A percentile compares a stretch with the other conserved stretches of the same genome.
Evolutionary conservation across 202 grass and related monocot genomes (phyloP).

Genomic region (Dendrocalamus latiflorus): DNA sequence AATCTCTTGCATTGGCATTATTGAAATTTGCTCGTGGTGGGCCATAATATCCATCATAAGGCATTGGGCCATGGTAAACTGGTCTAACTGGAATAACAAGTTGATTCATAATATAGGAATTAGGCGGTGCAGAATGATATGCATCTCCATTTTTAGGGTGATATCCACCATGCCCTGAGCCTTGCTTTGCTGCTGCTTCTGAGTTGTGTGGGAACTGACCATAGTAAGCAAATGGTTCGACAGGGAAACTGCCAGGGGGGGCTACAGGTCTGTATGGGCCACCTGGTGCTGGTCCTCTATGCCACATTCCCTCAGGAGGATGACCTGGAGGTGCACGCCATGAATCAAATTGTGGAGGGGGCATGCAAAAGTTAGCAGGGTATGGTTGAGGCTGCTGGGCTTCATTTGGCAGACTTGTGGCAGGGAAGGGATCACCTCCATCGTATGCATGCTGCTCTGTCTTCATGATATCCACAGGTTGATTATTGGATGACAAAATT

Average conservation of each 20-base stretch:
- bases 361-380: slow-evolving; percentile 41
- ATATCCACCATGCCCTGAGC: slow-evolving; percentile 43
- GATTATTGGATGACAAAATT: slow-evolving; percentile 16
- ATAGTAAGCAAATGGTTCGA: slow-evolving; percentile 64
- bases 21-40: slow-evolving; percentile 49
- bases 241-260: slow-evolving; percentile 53
- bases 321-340: slow-evolving; percentile 58
- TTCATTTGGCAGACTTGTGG: slow-evolving; percentile 37
- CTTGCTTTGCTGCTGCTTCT: slow-evolving; percentile 47
- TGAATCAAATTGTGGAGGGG: slow-evolving; percentile 54
- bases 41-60: slow-evolving; percentile 73
- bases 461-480: slow-evolving; percentile 53
- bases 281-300: slow-evolving; percentile 47
- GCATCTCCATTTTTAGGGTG: slow-evolving; percentile 57
- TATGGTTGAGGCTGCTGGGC: slow-evolving; percentile 44
- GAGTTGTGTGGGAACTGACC: slow-evolving; percentile 59
- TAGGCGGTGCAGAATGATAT: slow-evolving; percentile 49
- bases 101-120: slow-evolving; percentile 61
- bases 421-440: slow-evolving; percentile 29
- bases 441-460: slow-evolving; percentile 45
- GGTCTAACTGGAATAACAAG: slow-evolving; percentile 69
- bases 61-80: slow-evolving; percentile 52
- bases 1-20: slow-evolving; percentile 46
- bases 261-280: slow-evolving; percentile 53
- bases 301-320: slow-evolving; percentile 67